Evolutionary conservation across 257 asterid genomes (phyloP).

Genomic region (Primulina huaijiensis): DNA sequence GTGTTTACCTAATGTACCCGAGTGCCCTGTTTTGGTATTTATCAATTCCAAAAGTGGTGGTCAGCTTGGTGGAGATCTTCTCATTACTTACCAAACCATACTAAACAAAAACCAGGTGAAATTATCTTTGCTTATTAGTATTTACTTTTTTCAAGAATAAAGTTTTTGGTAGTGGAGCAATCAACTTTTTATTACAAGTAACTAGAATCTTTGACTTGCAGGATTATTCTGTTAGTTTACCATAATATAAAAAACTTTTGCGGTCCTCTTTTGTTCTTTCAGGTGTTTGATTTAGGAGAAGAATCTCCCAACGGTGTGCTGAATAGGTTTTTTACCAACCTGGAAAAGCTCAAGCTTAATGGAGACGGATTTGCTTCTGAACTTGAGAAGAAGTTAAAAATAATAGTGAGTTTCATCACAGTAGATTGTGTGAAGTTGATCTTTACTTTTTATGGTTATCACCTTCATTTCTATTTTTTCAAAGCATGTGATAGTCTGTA

Average conservation of each 20-base stretch:
- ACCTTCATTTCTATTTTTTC: neutral
- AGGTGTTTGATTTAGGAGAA: conserved; percentile 89
- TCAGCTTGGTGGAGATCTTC: conserved; percentile 91
- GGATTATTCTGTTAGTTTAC: neutral
- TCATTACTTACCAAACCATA: conserved; percentile 57
- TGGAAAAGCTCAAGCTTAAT: conserved; percentile 56
- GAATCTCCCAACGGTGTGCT: conserved; percentile 73
- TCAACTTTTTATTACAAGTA: neutral
- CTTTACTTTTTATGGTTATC: neutral
- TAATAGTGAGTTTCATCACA: conserved; percentile 63
- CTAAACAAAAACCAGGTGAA: conserved; percentile 73
- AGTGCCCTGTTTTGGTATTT: conserved; percentile 82
- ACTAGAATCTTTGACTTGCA: neutral
- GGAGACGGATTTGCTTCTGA: conserved; percentile 56
- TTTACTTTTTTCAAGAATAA: neutral
- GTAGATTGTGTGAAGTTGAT: neutral
- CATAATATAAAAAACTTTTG: neutral
- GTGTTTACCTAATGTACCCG: conserved; percentile 35
- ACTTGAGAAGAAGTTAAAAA: conserved; percentile 52
- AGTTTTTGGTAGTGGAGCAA: neutral
- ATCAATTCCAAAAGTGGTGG: conserved; percentile 93
- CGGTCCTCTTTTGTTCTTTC: conserved; percentile 15
- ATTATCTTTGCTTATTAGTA: neutral
- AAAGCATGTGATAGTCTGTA: conserved; percentile 18
- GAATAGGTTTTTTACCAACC: conserved; percentile 49